Evolutionary conservation across 2,329 filamentous ascomycete species (phyloP), one percentile per base, ranked within the genome.

Genomic region (Penicillium sclerotigenum): DNA sequence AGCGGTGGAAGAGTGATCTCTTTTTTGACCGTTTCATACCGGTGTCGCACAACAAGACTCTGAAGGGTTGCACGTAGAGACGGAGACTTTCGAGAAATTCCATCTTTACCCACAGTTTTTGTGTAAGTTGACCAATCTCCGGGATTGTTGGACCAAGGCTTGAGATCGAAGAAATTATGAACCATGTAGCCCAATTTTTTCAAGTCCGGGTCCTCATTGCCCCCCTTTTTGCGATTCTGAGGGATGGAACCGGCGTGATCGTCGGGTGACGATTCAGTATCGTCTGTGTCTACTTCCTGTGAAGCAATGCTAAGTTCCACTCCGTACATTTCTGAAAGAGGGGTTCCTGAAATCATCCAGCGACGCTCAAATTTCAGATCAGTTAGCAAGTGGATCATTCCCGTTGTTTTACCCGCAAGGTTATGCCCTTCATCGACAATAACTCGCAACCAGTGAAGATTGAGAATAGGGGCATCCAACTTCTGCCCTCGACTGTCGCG

Each of bases 391-490:
- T 80, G 70, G 5, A 83, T 78, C 31, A 84, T 82, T 43, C 80
- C 84, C 49, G 77, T 78, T 10, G 77, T 77, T 6, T 83, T 83
- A 36, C 89, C 87, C 0, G 90, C 90, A 56, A 96, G 86, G 57
- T 83, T 88, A 70, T 97, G 91, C 0, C 93, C 93, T 78, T 97
- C 93, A 61, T 97, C 93, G 18, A 96, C 88, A 43, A 97, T 92
- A 45, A 95, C 87, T 1, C 93, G 83, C 65, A 96, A 87, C 81
- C 93, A 96, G 64, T 90, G 91, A 4, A 97, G 73, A 8, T 83
- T 74, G 37, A 85, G 84, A 18, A 97, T 73, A 0, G 88, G 83
- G 1, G 85, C 89, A 10, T 81, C 70, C 31, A 20, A 9, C 3
- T 78, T 66, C 54, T 77, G 80, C n/a, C 71, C 75, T 54, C 61